Conservation (phyloP, 2,329 filamentous ascomycete species). For the Hymenoscyphus linearis region DNA sequence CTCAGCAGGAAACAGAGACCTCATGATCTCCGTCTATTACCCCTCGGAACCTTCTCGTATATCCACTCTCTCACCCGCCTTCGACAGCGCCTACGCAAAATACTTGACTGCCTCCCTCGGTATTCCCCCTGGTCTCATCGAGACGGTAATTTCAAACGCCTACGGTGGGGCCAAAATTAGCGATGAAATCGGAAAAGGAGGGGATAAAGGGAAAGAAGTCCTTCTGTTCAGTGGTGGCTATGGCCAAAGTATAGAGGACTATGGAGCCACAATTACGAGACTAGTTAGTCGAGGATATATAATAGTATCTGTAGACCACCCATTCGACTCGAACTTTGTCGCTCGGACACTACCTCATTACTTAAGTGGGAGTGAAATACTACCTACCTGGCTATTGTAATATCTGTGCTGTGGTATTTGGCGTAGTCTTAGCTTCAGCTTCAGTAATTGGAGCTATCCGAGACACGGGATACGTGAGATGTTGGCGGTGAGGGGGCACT, state of each 20-base stretch:
- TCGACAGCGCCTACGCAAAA: conserved; percentile 27
- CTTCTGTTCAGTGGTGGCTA: conserved; percentile 31
- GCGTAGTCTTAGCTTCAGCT: no score
- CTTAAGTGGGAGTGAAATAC: no score
- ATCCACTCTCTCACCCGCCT: conserved; percentile 18
- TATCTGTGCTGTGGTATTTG: no score
- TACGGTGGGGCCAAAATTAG: conserved; percentile 7
- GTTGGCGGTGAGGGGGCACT: no score
- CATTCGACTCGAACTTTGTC: conserved; percentile 29
- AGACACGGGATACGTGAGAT: no score
- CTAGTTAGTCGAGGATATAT: conserved; percentile 21
- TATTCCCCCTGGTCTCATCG: conserved; percentile 27
- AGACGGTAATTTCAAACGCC: conserved; percentile 20
- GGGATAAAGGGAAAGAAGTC: conserved; percentile 15
- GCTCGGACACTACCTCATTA: no score
- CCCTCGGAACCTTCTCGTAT: conserved; percentile 18
- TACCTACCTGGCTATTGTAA: no score
- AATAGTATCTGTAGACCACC: conserved; percentile 31
- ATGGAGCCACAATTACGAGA: conserved; percentile 10
- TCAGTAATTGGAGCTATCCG: no score
- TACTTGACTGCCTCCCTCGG: conserved; percentile 18
- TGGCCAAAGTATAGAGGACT: conserved; percentile 24
- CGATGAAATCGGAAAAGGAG: conserved; percentile 11
- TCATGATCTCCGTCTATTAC: conserved; percentile 30
- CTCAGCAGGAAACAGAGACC: conserved; percentile 13